Conservation (phyloP, 495 filamentous ascomycete genomes). For the Aspergillus nanangensis region DNA sequence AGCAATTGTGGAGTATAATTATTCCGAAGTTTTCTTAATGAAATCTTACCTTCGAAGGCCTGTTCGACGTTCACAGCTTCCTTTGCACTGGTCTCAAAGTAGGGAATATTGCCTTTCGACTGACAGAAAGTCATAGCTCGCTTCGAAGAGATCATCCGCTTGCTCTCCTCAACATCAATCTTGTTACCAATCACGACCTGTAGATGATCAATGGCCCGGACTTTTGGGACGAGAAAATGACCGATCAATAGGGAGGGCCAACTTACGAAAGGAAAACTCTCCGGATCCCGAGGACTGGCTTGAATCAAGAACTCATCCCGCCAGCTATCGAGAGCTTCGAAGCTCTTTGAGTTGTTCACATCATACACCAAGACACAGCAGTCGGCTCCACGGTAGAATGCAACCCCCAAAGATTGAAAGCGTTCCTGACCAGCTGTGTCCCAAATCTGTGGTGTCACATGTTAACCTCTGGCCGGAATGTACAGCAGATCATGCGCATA, state of each 20-base stretch:
- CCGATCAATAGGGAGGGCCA: not conserved
- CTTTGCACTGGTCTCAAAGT: slow-evolving; percentile 99
- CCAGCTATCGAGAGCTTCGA: slow-evolving; percentile 98
- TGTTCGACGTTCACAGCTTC: slow-evolving; percentile 98
- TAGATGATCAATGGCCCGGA: not conserved
- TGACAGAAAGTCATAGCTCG: slow-evolving; percentile 96
- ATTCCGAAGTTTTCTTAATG: no score
- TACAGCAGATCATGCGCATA: no score
- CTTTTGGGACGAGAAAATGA: not conserved
- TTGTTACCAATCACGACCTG: slow-evolving; percentile 96
- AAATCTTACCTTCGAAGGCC: slow-evolving; percentile 90
- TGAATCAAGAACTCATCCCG: slow-evolving; percentile 98
- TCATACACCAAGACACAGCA: slow-evolving; percentile 99
- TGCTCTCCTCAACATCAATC: slow-evolving; percentile 97
- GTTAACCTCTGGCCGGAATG: slow-evolving; percentile 12
- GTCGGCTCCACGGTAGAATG: slow-evolving; percentile 97
- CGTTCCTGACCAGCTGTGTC: slow-evolving; percentile 97
- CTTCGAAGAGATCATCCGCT: slow-evolving; percentile 92
- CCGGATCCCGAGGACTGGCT: slow-evolving; percentile 91
- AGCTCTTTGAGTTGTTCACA: slow-evolving; percentile 98
- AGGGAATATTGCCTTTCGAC: slow-evolving; percentile 94
- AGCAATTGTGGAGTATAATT: no score
- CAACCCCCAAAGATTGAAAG: slow-evolving; percentile 95
- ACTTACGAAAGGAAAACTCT: slow-evolving; percentile 95
- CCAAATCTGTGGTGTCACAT: slow-evolving; percentile 68